phyloP scores from a whole-genome alignment of 495 filamentous ascomycete species.

The Amphirosellinia nigrospora region DNA sequence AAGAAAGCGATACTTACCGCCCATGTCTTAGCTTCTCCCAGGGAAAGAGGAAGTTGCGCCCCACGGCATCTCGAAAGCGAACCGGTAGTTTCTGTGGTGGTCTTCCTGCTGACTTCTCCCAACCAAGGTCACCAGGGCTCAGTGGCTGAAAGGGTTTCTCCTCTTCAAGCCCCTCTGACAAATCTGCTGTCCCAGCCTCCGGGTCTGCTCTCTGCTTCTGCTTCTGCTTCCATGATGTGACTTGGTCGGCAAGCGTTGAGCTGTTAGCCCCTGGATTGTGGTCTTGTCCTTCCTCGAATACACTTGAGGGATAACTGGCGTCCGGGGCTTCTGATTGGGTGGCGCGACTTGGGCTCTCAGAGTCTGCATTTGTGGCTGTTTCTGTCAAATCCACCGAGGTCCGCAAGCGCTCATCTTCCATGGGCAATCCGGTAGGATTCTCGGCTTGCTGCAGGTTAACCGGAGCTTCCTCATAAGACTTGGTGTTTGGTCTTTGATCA shows the following conservation, averaged over 20 bases:
- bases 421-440: background rate
- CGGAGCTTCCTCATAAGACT: background rate
- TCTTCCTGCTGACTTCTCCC: slow-evolving; percentile 36
- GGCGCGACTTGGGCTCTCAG: background rate
- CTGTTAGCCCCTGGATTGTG: background rate
- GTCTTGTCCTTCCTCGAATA: slow-evolving; percentile 12
- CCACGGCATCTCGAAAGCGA: slow-evolving; percentile 71
- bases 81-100: slow-evolving; percentile 57
- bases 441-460: background rate
- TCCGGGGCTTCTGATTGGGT: background rate
- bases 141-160: slow-evolving; percentile 9
- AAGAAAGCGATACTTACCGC: slow-evolving; percentile 49
- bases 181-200: slow-evolving; percentile 17
- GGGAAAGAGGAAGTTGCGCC: slow-evolving; percentile 68
- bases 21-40: slow-evolving; percentile 71
- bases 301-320: slow-evolving; percentile 14
- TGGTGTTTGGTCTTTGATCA: background rate
- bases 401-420: background rate
- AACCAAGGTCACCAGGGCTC: slow-evolving; percentile 8
- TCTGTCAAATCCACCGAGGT: background rate
- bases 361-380: background rate
- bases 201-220: slow-evolving; percentile 30
- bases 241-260: slow-evolving; percentile 16
- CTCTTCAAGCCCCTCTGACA: background rate
- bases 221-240: slow-evolving; percentile 23